These are phyloP conservation scores for Aspergillus campestris DNA, from an alignment of 495 filamentous ascomycete genomes.

Conservation along the genomic window DNA sequence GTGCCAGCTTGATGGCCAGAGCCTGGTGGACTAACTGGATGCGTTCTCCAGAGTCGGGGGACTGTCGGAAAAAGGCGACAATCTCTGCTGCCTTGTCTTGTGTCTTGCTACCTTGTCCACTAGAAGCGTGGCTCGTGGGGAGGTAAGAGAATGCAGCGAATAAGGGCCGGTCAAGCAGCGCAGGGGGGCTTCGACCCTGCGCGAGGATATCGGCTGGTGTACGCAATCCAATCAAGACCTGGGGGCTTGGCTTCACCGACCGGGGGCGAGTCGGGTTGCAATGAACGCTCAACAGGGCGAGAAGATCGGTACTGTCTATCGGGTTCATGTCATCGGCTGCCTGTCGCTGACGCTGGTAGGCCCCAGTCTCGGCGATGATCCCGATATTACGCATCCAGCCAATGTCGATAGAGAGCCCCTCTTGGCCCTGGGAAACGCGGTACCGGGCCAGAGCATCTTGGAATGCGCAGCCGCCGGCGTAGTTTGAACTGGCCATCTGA, in stretches of 20 bases:
- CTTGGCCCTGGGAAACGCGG: constrained; percentile 14
- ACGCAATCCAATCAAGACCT: constrained; percentile 1
- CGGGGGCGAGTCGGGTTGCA: constrained; percentile 16
- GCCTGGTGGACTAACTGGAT: background rate
- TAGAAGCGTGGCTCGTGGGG: background rate
- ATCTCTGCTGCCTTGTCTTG: background rate
- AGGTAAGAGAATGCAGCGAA: background rate
- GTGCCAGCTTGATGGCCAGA: constrained; percentile 3
- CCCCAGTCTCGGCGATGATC: constrained; percentile 16
- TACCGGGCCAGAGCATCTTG: constrained; percentile 22
- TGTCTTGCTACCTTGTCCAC: background rate
- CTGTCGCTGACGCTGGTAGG: constrained; percentile 1
- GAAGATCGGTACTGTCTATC: constrained; percentile 15
- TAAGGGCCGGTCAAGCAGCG: background rate
- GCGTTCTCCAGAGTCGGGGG: background rate
- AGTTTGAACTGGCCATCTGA: constrained; percentile 21
- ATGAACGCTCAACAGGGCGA: constrained; percentile 23
- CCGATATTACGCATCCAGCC: constrained; percentile 22
- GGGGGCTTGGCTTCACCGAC: background rate
- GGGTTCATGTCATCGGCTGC: constrained; percentile 4
- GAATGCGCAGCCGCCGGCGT: constrained; percentile 21
- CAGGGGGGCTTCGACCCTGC: background rate
- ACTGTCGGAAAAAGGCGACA: background rate
- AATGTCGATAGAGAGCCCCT: constrained; percentile 26
- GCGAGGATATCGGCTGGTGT: constrained; percentile 1